phyloP scores from a whole-genome alignment of 257 asterid species.

The Catharanthus roseus region DNA sequence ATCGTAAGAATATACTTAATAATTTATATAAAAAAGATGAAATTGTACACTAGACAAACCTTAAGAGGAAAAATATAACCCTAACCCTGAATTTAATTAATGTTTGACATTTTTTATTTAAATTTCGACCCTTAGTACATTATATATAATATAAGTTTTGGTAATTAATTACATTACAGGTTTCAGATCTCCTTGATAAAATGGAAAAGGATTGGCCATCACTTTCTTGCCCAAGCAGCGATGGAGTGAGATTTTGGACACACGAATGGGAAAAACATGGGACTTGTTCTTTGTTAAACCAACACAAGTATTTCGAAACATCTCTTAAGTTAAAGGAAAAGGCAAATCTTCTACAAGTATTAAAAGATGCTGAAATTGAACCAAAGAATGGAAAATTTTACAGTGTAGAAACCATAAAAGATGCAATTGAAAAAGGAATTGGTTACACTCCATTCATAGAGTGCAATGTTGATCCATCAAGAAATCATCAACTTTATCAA shows the following conservation, averaged over 20 bases:
- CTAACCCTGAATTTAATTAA: too few species aligned
- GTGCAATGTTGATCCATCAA: constrained; percentile 55
- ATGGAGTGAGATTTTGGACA: constrained; percentile 57
- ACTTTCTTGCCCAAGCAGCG: constrained; percentile 63
- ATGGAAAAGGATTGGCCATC: constrained; percentile 81
- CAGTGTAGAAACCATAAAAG: constrained; percentile 35
- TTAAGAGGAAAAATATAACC: too few species aligned
- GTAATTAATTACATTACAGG: too few species aligned
- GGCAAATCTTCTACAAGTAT: constrained; percentile 54
- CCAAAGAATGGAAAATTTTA: constrained; percentile 41
- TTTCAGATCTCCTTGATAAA: constrained; percentile 44
- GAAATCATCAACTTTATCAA: constrained; percentile 53
- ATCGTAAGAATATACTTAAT: too few species aligned
- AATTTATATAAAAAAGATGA: too few species aligned
- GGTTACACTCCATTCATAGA: constrained; percentile 57
- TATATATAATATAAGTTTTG: too few species aligned
- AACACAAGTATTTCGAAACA: constrained; percentile 45
- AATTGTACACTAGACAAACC: too few species aligned
- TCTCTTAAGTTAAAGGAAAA: constrained; percentile 54
- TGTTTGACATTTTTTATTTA: too few species aligned
- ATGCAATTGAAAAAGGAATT: constrained; percentile 43
- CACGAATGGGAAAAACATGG: constrained; percentile 93
- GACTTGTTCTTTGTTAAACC: constrained; percentile 53
- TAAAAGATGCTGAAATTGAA: constrained; percentile 45
- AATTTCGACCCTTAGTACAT: too few species aligned